Percentiles rank a stretch among this genome's conserved stretches.
phyloP scores from a whole-genome alignment of 441 rosid genomes.

The Biscutella laevigata region DNA sequence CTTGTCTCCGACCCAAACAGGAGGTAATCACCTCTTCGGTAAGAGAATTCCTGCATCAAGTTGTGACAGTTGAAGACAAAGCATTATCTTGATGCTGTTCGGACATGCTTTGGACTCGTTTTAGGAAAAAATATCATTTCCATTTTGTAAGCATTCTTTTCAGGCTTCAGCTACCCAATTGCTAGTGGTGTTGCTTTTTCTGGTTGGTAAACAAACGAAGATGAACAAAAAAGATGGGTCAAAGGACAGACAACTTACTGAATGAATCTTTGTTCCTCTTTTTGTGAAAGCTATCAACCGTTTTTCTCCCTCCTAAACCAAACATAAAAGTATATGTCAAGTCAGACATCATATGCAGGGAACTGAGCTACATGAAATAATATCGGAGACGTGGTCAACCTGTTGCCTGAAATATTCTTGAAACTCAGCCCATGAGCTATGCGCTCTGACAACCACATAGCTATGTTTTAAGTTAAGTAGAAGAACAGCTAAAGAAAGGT shows the following conservation, averaged over 20 bases:
- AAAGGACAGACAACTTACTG: constrained; percentile 41
- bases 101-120: background rate
- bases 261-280: constrained; percentile 67
- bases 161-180: background rate
- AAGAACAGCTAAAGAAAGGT: background rate
- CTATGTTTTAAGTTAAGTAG: constrained; percentile 32
- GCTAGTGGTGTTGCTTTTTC: background rate
- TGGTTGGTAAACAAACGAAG: constrained; percentile 2
- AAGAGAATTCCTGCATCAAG: constrained; percentile 60
- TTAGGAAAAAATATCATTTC: background rate
- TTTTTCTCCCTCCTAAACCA: constrained; percentile 66
- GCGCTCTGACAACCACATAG: constrained; percentile 74
- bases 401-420: constrained; percentile 62
- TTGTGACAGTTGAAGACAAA: constrained; percentile 1
- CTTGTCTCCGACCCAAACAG: constrained; percentile 82
- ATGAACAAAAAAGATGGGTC: background rate
- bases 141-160: background rate
- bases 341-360: constrained; percentile 6
- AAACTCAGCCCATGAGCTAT: constrained; percentile 72
- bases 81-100: background rate
- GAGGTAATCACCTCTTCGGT: constrained; percentile 76
- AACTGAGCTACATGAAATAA: constrained; percentile 1
- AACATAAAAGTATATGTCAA: constrained; percentile 6
- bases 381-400: constrained; percentile 33
- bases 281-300: constrained; percentile 85